phyloP scores from a whole-genome alignment of 148 eudicot genomes.

The Vaccinium macrocarpon region DNA sequence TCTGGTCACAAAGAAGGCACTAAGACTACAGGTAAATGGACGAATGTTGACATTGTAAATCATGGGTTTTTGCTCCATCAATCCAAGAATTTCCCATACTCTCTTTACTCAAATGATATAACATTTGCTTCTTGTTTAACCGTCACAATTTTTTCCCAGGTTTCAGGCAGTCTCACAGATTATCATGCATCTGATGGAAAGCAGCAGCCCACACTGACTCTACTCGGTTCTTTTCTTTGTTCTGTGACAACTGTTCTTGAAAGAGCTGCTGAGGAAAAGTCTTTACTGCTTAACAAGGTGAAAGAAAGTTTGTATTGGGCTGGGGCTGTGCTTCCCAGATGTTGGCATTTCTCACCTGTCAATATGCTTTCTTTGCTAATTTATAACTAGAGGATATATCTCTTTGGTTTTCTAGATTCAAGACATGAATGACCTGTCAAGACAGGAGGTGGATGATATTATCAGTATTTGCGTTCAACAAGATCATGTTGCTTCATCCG shows the following conservation, averaged over 20 bases:
- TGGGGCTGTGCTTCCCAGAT: constrained; percentile 13
- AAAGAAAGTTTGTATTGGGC: background rate
- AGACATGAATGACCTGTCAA: constrained; percentile 90
- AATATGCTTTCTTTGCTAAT: background rate
- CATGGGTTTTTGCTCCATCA: background rate
- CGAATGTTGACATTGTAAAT: background rate
- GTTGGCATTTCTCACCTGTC: background rate
- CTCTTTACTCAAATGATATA: background rate
- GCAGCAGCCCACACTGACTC: constrained; percentile 71
- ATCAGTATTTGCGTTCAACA: constrained; percentile 54
- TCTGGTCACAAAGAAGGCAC: constrained; percentile 69
- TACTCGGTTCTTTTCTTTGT: constrained; percentile 55
- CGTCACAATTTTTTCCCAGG: constrained; percentile 32
- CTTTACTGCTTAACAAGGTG: constrained; percentile 79
- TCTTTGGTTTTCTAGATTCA: constrained; percentile 53
- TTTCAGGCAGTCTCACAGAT: constrained; percentile 47
- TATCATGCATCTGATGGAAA: constrained; percentile 43
- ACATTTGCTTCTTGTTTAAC: constrained; percentile 6
- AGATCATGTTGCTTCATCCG: constrained; percentile 58
- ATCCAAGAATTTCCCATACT: background rate
- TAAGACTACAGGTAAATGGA: constrained; percentile 66
- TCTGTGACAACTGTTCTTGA: constrained; percentile 72
- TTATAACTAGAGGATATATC: constrained; percentile 3
- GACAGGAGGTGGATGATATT: constrained; percentile 95
- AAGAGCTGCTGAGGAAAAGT: constrained; percentile 83